Evolutionary conservation across 352 stramenopile species (phyloP), one percentile per base, ranked within the genome.

Genomic region (Phytophthora aleatoria): DNA sequence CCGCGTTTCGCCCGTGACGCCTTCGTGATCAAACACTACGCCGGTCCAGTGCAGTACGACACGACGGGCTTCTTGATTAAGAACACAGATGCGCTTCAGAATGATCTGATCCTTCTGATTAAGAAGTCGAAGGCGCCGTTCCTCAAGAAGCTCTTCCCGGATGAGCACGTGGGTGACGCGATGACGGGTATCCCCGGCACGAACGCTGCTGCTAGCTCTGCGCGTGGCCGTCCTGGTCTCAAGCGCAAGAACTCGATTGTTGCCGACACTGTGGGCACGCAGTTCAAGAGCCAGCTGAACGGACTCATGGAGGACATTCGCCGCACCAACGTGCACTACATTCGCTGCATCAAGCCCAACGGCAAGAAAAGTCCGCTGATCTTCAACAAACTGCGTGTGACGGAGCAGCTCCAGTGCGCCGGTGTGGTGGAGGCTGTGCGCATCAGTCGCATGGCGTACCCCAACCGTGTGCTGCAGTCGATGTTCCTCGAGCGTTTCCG

Each of bases 341-440:
- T 99, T 64, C 89, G 97, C 33, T 99, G 98, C 76, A 97, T 99
- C 65, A 99, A 99, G 78, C 97, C 98, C 0, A 99, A 99, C 73
- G 90, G 97, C 68, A 87, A 96, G 41, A 97, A 99, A 71, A 98
- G 97, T 56, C 56, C 86, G 43, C 30, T 71, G 12, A 53, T 89
- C 12, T 95, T 99, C 67, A 95, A 94, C 66, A 87, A 98, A 59
- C 75, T 92, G 42, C 81, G 95, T 52, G 87, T 98, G 9, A 97
- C 96, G 5, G 94, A 99, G 73, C 97, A 99, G 85, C 71, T 99
- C 10, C 85, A 91, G 61, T 99, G 99, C 62, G 96, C 96, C 55
- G 98, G 98, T 79, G 96, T 99, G 8, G 92, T 99, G 42, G 97
- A 99, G 67, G 98, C 97, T 13, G 97, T 99, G 35, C 91, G 96